Evolutionary conservation across 805 yeast species (phyloP), one percentile per base, ranked within the genome.

Genomic region (Metschnikowia continentalis): DNA sequence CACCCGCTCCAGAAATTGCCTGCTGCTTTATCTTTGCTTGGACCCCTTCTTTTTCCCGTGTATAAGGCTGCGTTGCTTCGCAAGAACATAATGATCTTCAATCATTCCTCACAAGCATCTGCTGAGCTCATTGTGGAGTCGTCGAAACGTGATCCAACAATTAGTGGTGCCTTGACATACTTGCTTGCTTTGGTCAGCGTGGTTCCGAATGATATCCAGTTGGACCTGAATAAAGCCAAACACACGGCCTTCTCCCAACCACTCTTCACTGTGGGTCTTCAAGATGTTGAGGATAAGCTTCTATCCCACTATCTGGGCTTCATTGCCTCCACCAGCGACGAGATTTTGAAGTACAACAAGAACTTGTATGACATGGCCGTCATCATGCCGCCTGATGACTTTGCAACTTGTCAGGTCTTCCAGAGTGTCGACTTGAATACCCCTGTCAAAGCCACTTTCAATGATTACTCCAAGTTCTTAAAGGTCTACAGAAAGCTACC

Each of bases 271-370:
- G 75, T 86, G 30, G 81, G 86, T 19, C 75, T 87, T 32, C 75
- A 77, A 47, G 92, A 87, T 62, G 46, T 75, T 67, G 37, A 44
- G 42, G 61, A 58, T 75, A 48, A 48, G 7, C 48, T 53, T 10
- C 54, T 66, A 37, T 22, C 57, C 2, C 46, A 57, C 32, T 43
- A 53, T n/a, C 54, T 60, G 14, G 77, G 80, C 1, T 84, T 69
- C 57, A 69, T 84, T 37, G 90, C 84, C 2, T 72, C 81, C 6
- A 83, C 92, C 1, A 78, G 84, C 20, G 95, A 87, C 60, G 84
- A 80, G 41, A 79, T 87, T 22, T 66, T 86, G 32, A 68, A 83
- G 58, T 80, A 76, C 53, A 84, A 83, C 55, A 60, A 61, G 14
- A 68, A 71, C 10, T 56, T 82, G 3, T 84, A 78, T 60, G 89